Evolutionary conservation across 257 asterid species (phyloP), one percentile per base, ranked within the genome.

Genomic region (Hygrophila difformis): DNA sequence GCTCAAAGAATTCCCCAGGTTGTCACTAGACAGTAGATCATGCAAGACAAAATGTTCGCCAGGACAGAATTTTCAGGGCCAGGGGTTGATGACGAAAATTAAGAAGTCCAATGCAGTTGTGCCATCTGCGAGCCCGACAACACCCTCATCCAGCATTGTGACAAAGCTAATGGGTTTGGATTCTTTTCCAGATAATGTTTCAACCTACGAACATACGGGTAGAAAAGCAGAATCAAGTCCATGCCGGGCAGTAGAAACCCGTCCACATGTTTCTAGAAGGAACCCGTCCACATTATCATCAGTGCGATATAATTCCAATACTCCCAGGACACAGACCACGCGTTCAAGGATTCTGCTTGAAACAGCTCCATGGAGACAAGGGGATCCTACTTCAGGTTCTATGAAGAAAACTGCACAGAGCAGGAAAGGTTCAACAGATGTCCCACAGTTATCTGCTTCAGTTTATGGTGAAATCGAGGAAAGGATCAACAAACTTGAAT

Each of bases 141-240:
- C 75, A 64, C 51, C n/a, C n/a, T n/a, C 82, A 16, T 76, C 91
- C n/a, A 67, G 67, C 54, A 68, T 87, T 8, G 76, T 87, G 26
- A 82, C 88, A 17, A 87, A 76, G 81, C 78, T 87, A 19, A 87
- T 87, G 97, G 97, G 97, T 17, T 68, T 87, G 78, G 95, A 87
- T 37, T 60, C 57, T 40, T 72, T 81, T 20, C 78, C 93, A 35
- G 69, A 56, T n/a, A 41, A 20, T 31, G 39, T 26, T n/a, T 6
- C 46, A n/a, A n/a, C n/a, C n/a, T n/a, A n/a, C n/a, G n/a, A n/a
- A n/a, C n/a, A n/a, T n/a, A n/a, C n/a, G n/a, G n/a, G n/a, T n/a
- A 37, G 61, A 47, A 47, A 65, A 59, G 73, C 54, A 63, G 50
- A 65, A 57, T 39, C 71, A 70, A 49, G 67, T 44, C 67, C 31